phyloP scores from a whole-genome alignment of 2,329 filamentous ascomycete species.

The Colletotrichum agaves region DNA sequence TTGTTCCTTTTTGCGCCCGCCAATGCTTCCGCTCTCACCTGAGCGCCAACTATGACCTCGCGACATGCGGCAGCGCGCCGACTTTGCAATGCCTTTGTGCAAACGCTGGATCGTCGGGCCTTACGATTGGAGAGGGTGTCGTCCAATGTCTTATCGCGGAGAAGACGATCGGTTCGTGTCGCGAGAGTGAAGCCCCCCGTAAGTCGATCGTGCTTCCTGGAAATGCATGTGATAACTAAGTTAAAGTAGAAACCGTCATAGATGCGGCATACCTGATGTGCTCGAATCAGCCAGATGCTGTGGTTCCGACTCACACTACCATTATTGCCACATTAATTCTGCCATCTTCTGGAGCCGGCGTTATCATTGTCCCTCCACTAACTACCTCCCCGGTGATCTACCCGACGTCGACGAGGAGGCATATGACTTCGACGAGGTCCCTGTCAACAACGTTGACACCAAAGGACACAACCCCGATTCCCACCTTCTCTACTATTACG shows the following conservation, averaged over 20 bases:
- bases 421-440: constrained; percentile 17
- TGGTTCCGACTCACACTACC: constrained; percentile 66
- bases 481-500: constrained; percentile 36
- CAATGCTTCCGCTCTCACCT: constrained; percentile 73
- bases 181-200: constrained; percentile 54
- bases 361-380: constrained; percentile 44
- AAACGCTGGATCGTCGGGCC: constrained; percentile 66
- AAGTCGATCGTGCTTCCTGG: constrained; percentile 39
- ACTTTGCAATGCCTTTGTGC: constrained; percentile 74
- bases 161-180: constrained; percentile 61
- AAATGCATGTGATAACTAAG: background rate
- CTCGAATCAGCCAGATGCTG: constrained; percentile 57
- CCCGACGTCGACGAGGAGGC: constrained; percentile 31
- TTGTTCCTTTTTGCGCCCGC: constrained; percentile 68
- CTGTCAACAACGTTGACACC: constrained; percentile 30
- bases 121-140: constrained; percentile 78
- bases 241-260: constrained; percentile 50
- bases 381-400: constrained; percentile 8
- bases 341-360: constrained; percentile 48
- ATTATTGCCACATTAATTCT: constrained; percentile 67
- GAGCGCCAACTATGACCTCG: constrained; percentile 64
- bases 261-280: constrained; percentile 70
- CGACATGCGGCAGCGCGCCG: constrained; percentile 59
- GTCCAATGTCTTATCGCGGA: constrained; percentile 73
- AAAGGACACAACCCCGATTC: constrained; percentile 9